A percentile compares a stretch with the other conserved stretches of the same genome.
phyloP scores from a whole-genome alignment of 148 eudicot species.

The Arbutus unedo region DNA sequence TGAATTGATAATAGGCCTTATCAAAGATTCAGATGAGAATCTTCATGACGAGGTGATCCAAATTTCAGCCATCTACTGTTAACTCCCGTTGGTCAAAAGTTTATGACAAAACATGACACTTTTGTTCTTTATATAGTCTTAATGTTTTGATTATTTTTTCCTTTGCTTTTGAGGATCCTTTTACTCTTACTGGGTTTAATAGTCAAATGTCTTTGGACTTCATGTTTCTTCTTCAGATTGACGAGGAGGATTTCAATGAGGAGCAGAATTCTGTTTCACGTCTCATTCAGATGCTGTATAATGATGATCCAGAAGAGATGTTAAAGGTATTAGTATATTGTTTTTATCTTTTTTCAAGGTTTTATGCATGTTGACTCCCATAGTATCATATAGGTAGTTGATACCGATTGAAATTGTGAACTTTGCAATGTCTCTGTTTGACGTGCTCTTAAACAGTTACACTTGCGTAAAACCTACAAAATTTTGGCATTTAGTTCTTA shows the following conservation, averaged over 20 bases:
- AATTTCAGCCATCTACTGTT: conserved; percentile 6
- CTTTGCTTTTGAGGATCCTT: background rate
- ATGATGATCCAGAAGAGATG: conserved; percentile 89
- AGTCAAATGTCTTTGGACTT: background rate
- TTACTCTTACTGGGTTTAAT: background rate
- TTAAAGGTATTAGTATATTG: conserved; percentile 48
- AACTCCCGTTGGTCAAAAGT: background rate
- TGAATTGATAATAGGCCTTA: conserved; percentile 81
- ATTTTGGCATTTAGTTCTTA: background rate
- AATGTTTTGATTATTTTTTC: background rate
- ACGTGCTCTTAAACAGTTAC: background rate
- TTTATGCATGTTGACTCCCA: background rate
- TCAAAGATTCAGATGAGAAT: conserved; percentile 65
- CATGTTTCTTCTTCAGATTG: conserved; percentile 42
- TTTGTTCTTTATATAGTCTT: background rate
- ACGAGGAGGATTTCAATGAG: conserved; percentile 90
- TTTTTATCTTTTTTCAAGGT: background rate
- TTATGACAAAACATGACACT: conserved; percentile 1
- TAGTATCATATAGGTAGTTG: background rate
- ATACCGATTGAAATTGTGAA: background rate
- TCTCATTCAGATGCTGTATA: conserved; percentile 85
- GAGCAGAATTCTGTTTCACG: conserved; percentile 98
- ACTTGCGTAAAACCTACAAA: background rate
- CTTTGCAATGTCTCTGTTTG: background rate
- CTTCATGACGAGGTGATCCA: conserved; percentile 64